These are phyloP conservation scores for Beverwykella pulmonaria DNA, from an alignment of 495 filamentous ascomycete genomes.

Conservation along the genomic window DNA sequence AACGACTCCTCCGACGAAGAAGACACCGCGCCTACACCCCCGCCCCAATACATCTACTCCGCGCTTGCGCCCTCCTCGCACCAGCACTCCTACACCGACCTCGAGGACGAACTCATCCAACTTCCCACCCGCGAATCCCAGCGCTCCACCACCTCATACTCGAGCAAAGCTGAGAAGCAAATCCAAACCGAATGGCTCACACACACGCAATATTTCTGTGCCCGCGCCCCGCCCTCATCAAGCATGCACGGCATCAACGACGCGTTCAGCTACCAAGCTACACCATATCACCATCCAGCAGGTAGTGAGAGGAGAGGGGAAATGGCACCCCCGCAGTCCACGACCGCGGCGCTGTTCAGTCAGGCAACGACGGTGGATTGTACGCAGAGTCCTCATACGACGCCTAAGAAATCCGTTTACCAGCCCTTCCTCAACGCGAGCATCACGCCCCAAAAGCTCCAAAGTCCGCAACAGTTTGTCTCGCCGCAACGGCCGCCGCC, in stretches of 20 bases:
- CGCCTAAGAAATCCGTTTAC: conserved; percentile 3
- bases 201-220: conserved; percentile 19
- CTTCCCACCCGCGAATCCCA: conserved; percentile 2
- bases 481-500: conserved; percentile 24
- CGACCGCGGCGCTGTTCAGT: conserved; percentile 2
- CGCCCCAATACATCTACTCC: background rate
- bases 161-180: conserved; percentile 26
- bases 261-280: conserved; percentile 21
- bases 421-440: conserved; percentile 2
- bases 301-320: no score
- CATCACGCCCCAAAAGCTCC: conserved; percentile 7
- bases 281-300: conserved; percentile 3
- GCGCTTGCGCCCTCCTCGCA: background rate
- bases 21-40: conserved; percentile 9
- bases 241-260: conserved; percentile 15
- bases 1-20: conserved; percentile 24
- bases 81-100: conserved; percentile 1
- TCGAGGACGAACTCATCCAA: conserved; percentile 19
- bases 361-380: conserved; percentile 32
- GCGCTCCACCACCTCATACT: conserved; percentile 11
- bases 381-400: conserved; percentile 1
- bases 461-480: conserved; percentile 2
- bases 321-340: background rate
- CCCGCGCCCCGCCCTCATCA: conserved; percentile 2
- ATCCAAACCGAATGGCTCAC: conserved; percentile 17